Base-by-base conservation (phyloP, 139 green algal species). In the Edaphochlamys debaryana region DNA sequence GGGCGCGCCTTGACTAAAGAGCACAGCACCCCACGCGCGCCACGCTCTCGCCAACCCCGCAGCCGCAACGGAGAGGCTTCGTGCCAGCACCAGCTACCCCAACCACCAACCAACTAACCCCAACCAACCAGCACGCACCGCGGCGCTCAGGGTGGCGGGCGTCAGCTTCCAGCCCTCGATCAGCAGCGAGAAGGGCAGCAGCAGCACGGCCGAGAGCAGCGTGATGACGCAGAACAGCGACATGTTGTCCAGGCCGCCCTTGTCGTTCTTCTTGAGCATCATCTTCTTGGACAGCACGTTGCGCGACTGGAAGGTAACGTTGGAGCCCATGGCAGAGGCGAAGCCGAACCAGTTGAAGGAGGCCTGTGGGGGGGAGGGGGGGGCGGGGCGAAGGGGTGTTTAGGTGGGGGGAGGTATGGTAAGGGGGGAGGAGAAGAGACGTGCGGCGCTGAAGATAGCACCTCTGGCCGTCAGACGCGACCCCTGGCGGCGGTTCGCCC, bases 261-360 rank as follows among this genome's bases (percentile, higher is more conserved):
- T 30, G 9, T 27, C 66, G 29, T 67, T 38, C 84, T 93, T 95
- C 79, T 91, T 92, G 67, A 86, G 87, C 97, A 99, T 99, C 76
- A 99, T 91, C 92, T 99, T 99, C 89, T 99, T 99, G 82, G 86
- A 95, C 40, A 99, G 91, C 60, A 99, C 97, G 86, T 99, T 99
- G 40, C 98, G 90, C 37, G 86, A 95, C 90, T 91, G 87, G 90
- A 99, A 98, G 67, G 95, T 99, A 19, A 99, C 32, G 91, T 99
- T 99, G 80, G 88, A 95, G 80, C 95, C 96, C 94, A 99, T 97
- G 62, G 96, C 96, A 27, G 92, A 85, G 11, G 93, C 48, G 84
- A 98, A 98, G 71, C 96, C 96, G 25, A 83, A 75, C 96, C 96
- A 98, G 89, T 96, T 97, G 88, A 98, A 98, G 70, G 93, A 95